phyloP scores from a whole-genome alignment of 2,329 filamentous ascomycete species.

The Pseudogymnoascus sp. region DNA sequence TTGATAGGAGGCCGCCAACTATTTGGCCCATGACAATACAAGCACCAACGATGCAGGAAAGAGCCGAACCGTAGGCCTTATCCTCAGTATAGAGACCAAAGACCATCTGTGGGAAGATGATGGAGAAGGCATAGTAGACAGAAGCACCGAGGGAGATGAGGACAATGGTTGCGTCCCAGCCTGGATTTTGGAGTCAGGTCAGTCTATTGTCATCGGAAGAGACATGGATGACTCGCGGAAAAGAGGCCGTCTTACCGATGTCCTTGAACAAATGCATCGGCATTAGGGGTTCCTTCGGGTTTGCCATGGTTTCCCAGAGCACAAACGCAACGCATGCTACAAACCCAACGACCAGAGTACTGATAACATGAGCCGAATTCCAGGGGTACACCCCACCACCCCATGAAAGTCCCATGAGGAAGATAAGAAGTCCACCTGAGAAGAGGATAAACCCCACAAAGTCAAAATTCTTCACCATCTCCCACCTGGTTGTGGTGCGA shows the following conservation, averaged over 20 bases:
- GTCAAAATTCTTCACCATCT: constrained; percentile 27
- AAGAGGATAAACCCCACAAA: constrained; percentile 27
- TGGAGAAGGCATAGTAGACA: constrained; percentile 32
- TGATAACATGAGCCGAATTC: constrained; percentile 27
- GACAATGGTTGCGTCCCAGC: constrained; percentile 27
- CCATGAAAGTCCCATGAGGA: constrained; percentile 29
- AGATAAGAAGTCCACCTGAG: constrained; percentile 25
- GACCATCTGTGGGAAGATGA: constrained; percentile 32
- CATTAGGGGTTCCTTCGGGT: constrained; percentile 30
- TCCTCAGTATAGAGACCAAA: constrained; percentile 5
- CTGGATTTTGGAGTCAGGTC: constrained; percentile 7
- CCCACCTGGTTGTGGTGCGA: constrained; percentile 14
- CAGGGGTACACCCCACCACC: constrained; percentile 28
- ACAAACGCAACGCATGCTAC: constrained; percentile 21
- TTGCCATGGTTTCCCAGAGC: constrained; percentile 23
- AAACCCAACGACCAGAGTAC: constrained; percentile 24
- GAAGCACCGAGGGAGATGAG: constrained; percentile 30
- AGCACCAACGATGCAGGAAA: constrained; percentile 12
- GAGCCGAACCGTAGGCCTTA: constrained; percentile 11
- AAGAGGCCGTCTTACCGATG: background rate
- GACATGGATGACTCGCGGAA: background rate
- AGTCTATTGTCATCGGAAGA: background rate
- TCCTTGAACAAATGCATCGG: constrained; percentile 31
- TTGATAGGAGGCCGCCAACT: constrained; percentile 28
- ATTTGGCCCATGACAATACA: constrained; percentile 11